Evolutionary conservation across 495 filamentous ascomycete genomes (phyloP).

Genomic region (Trichoderma reesei): DNA sequence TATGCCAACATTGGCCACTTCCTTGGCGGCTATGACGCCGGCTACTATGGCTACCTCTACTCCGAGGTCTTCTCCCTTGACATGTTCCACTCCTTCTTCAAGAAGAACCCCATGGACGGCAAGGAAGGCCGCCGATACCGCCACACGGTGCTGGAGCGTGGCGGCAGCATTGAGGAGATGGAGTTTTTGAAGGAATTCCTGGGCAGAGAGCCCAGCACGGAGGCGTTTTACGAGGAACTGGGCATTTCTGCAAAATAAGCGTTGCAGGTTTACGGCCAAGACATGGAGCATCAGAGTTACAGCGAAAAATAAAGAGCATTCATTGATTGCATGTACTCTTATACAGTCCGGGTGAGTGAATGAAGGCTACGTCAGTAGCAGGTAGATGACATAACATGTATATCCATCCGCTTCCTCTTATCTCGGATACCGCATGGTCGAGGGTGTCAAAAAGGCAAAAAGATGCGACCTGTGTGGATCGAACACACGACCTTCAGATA

Average conservation of each 20-base stretch:
- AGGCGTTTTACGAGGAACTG: slow-evolving; percentile 67
- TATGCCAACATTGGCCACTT: slow-evolving; percentile 57
- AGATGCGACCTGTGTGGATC: slow-evolving; percentile 8
- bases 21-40: slow-evolving; percentile 56
- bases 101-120: slow-evolving; percentile 59
- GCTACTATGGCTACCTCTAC: slow-evolving; percentile 49
- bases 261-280: not conserved
- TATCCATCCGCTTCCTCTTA: not conserved
- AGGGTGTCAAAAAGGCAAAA: slow-evolving; percentile 3
- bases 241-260: slow-evolving; percentile 33
- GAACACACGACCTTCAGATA: slow-evolving; percentile 9
- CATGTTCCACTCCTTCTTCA: slow-evolving; percentile 75
- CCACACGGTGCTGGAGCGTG: slow-evolving; percentile 63
- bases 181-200: slow-evolving; percentile 60
- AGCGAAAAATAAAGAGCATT: no score
- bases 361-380: no score
- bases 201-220: slow-evolving; percentile 58
- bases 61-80: slow-evolving; percentile 62
- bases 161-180: slow-evolving; percentile 69
- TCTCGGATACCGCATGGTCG: not conserved
- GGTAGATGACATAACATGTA: no score
- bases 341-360: no score
- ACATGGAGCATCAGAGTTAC: not conserved
- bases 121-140: slow-evolving; percentile 58
- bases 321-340: no score